phyloP scores from a whole-genome alignment of 1,284 basidiomycete genomes.

The Cronartium quercuum region DNA sequence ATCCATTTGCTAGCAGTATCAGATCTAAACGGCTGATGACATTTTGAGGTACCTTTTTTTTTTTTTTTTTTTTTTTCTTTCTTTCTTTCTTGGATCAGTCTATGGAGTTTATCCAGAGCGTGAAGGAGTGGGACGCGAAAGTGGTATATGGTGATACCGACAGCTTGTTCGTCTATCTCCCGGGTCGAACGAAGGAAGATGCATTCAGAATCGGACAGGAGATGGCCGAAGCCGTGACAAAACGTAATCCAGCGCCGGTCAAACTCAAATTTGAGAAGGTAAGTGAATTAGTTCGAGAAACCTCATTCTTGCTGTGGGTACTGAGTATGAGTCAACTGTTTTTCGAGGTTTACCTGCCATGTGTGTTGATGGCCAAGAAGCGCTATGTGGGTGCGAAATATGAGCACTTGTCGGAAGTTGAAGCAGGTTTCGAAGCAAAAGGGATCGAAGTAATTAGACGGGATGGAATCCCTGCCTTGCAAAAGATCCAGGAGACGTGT shows the following conservation, averaged over 20 bases:
- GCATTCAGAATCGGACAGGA: slow-evolving; percentile 87
- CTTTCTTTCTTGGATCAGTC: slow-evolving; percentile 56
- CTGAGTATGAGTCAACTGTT: slow-evolving; percentile 3
- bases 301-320: background rate
- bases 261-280: slow-evolving; percentile 98
- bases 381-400: slow-evolving; percentile 95
- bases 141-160: slow-evolving; percentile 99
- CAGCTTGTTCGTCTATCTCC: slow-evolving; percentile 82
- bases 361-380: slow-evolving; percentile 90
- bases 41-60: background rate
- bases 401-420: slow-evolving; percentile 69
- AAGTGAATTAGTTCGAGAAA: slow-evolving; percentile 15
- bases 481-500: slow-evolving; percentile 79
- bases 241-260: slow-evolving; percentile 78
- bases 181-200: slow-evolving; percentile 81
- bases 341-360: slow-evolving; percentile 79
- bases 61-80: slow-evolving; percentile 6
- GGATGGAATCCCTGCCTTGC: slow-evolving; percentile 78
- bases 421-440: slow-evolving; percentile 87
- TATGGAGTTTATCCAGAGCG: slow-evolving; percentile 70
- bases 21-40: background rate
- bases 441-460: slow-evolving; percentile 94
- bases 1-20: background rate
- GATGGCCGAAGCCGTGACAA: slow-evolving; percentile 80
- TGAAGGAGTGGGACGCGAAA: slow-evolving; percentile 75